Evolutionary conservation across 192 early-diverging fungal genomes (phyloP), one percentile per base, ranked within the genome.

Genomic region (Coemansia sp.): DNA sequence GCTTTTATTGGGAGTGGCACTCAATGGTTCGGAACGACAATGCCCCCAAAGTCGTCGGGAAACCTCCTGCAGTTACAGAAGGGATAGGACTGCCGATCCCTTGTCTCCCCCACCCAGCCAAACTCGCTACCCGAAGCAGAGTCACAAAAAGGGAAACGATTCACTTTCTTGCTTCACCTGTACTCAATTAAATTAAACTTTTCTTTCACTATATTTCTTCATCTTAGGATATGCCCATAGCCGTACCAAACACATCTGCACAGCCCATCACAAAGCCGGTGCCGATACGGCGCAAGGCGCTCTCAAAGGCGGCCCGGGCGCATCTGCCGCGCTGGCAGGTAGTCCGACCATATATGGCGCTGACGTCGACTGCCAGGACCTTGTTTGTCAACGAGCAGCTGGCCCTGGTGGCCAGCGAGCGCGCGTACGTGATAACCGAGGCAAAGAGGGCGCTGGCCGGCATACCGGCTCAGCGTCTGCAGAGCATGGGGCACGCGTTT

Each of bases 401-500:
- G 3, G 27, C 24, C 51, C 27, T 53, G 51, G 24, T 33, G 4
- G 51, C 51, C 27, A 53, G 5, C 24, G 51, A 53, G 29, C 51
- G 51, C 51, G 27, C 51, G 9, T 53, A 53, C 27, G 51, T 53
- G 11, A 53, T 53, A 31, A 31, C 24, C 10, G 51, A 53, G 27
- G 51, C 51, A 27, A 53, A 53, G 27, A 53, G 16, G 27, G 24
- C 51, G 16, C 29, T 53, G 51, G 51, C 51, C 3, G 51, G 51
- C 51, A 53, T 31, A 53, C 51, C 51, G 1, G 51, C 51, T 3
- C 51, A 10, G 3, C 51, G 51, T 53, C 51, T 53, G 31, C 51
- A 53, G 29, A 53, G 51, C 24, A 53, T 53, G 51, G 51, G 51
- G 27, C 51, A 53, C 51, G 51, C 51, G 14, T 53, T 53, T 16